phyloP scores from a whole-genome alignment of 2,329 filamentous ascomycete genomes.

The Beauveria medogensis region DNA sequence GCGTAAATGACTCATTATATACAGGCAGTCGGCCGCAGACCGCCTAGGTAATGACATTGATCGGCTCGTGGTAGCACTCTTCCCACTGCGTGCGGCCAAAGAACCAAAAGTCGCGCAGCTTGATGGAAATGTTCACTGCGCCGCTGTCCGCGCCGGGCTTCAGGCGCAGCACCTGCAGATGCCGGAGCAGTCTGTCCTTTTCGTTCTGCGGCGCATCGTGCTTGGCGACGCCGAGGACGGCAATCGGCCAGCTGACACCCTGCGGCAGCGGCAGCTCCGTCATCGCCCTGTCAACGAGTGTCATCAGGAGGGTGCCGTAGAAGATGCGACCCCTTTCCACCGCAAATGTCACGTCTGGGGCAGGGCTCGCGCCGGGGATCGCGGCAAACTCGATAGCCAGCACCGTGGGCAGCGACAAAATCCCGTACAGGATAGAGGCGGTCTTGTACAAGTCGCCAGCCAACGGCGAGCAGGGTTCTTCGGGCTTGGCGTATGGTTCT shows the following conservation, averaged over 20 bases:
- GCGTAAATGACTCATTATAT: not conserved
- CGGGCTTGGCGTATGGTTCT: slow-evolving; percentile 2
- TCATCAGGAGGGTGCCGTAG: not conserved
- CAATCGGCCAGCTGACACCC: slow-evolving; percentile 5
- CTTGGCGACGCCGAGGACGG: not conserved
- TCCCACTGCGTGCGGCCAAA: slow-evolving; percentile 5
- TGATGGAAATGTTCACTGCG: not conserved
- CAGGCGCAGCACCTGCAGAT: not conserved
- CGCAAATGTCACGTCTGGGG: not conserved
- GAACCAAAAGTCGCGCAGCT: slow-evolving; percentile 8
- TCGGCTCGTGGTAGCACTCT: slow-evolving; percentile 4
- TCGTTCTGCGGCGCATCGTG: slow-evolving; percentile 1
- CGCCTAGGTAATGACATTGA: slow-evolving; percentile 4
- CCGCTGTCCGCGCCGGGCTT: slow-evolving; percentile 4
- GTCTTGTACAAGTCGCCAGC: slow-evolving; percentile 6
- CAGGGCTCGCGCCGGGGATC: not conserved
- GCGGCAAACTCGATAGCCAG: not conserved
- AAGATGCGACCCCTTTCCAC: not conserved
- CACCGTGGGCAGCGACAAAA: not conserved
- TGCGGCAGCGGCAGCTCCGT: not conserved
- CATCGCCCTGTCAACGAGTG: not conserved
- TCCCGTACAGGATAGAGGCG: not conserved
- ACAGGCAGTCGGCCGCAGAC: not conserved
- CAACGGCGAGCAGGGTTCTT: not conserved
- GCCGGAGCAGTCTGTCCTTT: not conserved